phyloP scores from a whole-genome alignment of 129 eudicot species.

The Centella asiatica region DNA sequence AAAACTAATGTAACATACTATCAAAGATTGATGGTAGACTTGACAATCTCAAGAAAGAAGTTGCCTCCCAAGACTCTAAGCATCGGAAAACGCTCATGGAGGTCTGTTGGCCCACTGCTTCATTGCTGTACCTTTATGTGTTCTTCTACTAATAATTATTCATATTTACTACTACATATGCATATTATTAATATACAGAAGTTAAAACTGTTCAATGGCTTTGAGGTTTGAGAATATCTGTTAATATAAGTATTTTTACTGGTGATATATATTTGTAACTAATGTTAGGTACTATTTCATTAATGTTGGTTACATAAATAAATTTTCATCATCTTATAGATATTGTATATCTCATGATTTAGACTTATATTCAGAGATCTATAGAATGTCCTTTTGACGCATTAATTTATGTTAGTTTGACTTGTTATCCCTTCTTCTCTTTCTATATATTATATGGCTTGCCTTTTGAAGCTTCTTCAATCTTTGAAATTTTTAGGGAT shows the following conservation, averaged over 20 bases:
- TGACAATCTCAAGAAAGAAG: conserved; percentile 71
- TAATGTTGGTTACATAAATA: too few relatives aligned
- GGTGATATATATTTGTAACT: too few relatives aligned
- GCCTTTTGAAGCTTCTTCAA: too few relatives aligned
- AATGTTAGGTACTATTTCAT: too few relatives aligned
- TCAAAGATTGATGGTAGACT: conserved; percentile 72
- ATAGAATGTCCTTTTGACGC: conserved; percentile 2
- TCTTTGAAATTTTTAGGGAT: too few relatives aligned
- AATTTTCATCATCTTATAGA: too few relatives aligned
- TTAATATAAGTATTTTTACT: too few relatives aligned
- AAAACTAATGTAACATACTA: conserved; percentile 18
- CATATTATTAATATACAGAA: too few relatives aligned
- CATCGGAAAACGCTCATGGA: conserved; percentile 88
- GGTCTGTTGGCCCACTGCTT: conserved; percentile 36
- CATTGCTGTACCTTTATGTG: not conserved
- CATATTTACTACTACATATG: not conserved
- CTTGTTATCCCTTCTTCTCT: not conserved
- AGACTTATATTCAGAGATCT: conserved; percentile 6
- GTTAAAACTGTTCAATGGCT: too few relatives aligned
- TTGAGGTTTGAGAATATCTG: too few relatives aligned
- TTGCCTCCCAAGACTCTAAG: conserved; percentile 77
- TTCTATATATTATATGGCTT: not conserved
- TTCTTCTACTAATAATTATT: not conserved
- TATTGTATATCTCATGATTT: not conserved
- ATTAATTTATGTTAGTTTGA: conserved; percentile 1